phyloP scores from a whole-genome alignment of 2,329 filamentous ascomycete species.

The Sclerotinia glacialis region DNA sequence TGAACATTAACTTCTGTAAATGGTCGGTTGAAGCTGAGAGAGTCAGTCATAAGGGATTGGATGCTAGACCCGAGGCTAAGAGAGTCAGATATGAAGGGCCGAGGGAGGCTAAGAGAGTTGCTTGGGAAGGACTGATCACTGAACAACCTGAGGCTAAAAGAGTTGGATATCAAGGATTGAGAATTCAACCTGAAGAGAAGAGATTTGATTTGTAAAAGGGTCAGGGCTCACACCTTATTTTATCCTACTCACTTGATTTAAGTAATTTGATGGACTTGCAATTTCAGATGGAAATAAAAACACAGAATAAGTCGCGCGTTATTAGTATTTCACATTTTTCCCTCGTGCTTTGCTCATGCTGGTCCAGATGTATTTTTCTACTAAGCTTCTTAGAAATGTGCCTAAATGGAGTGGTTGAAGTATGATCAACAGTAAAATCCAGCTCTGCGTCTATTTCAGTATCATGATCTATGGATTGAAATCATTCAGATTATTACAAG shows the following conservation, averaged over 20 bases:
- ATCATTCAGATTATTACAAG: rapidly evolving
- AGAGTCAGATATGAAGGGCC: neutral
- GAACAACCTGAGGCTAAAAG: neutral
- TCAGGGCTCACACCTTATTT: neutral
- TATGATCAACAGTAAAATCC: neutral
- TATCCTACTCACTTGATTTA: too few species aligned
- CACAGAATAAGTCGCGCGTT: neutral
- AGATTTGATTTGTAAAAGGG: neutral
- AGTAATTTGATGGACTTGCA: neutral
- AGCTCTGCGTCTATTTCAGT: neutral
- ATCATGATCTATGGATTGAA: neutral
- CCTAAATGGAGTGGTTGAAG: neutral
- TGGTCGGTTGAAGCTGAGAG: neutral
- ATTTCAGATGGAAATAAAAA: neutral
- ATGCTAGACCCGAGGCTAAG: neutral
- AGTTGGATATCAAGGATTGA: constrained; percentile 1
- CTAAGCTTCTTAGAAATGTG: neutral
- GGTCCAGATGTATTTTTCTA: neutral
- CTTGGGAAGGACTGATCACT: neutral
- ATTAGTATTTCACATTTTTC: neutral
- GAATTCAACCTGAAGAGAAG: neutral
- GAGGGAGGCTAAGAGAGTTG: neutral
- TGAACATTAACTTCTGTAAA: neutral
- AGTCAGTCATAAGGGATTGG: neutral
- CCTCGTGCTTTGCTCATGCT: neutral